Base-by-base conservation (phyloP, 1,284 basidiomycete species). In the Fomitiporia mediterranea region DNA sequence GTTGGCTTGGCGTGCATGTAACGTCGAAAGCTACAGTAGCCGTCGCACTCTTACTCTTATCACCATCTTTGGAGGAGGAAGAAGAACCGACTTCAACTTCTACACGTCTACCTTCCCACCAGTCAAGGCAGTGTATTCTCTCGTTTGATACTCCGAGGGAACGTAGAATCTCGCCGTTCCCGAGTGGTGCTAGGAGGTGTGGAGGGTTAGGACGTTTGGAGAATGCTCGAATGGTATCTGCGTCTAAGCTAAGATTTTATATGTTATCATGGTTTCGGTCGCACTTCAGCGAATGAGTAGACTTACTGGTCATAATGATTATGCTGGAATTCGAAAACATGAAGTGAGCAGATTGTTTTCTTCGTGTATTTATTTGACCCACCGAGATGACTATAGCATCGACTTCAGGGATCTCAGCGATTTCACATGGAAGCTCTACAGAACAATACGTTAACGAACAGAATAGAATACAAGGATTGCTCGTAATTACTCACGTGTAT, bases 231-330 rank as follows among this genome's bases (percentile, higher is more conserved):
- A 89, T 74, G 5, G 84, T 86, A 4, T 74, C 67, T 0, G 77
- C 69, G 64, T 87, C 84, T 21, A 83, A 75, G 68, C 79, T 80
- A 57, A 5, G 42, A 40, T 17, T 40, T n/a, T n/a, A 5, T 9
- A 50, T 46, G 13, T 42, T 48, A 6, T 42, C 42, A 17, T 17
- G 37, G 5, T 44, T 28, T 21, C 11, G 28, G 17, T 37, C 35
- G 28, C 9, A 38, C 25, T 21, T 21, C n/a, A 19, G 42, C 17
- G 25, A 23, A 28, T 17, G 38, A n/a, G 25, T 9, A 21, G 8
- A 64, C 76, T 59, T 60, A 82, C 80, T 83, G 86, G 68, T 87
- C 84, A 61, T 86, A 87, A 67, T 87, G 85, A 62, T 87, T 82
- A 64, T 88, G 84, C 79, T 79, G 27, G 19, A n/a, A n/a, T 43